Evolutionary conservation across 495 filamentous ascomycete genomes (phyloP).

Genomic region (Neurospora sp.): DNA sequence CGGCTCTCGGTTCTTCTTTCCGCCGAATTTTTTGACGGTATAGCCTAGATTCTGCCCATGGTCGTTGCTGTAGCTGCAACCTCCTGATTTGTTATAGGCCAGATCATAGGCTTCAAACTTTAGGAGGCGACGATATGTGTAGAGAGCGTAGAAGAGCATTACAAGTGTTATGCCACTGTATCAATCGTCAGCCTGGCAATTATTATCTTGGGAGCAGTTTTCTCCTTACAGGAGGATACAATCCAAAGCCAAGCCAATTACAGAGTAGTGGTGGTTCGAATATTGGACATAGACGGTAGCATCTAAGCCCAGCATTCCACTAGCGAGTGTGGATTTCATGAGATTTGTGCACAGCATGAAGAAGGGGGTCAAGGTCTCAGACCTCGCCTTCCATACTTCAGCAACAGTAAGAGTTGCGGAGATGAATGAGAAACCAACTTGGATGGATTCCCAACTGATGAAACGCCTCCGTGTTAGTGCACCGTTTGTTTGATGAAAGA

Average conservation of each 20-base stretch:
- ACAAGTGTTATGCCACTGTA: conserved; percentile 22
- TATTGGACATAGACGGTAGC: conserved; percentile 28
- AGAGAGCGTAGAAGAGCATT: conserved; percentile 29
- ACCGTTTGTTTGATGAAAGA: not conserved
- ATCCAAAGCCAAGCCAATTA: conserved; percentile 33
- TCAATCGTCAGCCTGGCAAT: not conserved
- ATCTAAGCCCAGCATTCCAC: conserved; percentile 35
- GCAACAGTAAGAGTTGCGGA: conserved; percentile 31
- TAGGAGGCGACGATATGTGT: conserved; percentile 29
- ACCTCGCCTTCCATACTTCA: conserved; percentile 29
- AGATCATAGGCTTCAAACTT: conserved; percentile 35
- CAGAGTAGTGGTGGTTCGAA: conserved; percentile 31
- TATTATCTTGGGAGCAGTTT: not conserved
- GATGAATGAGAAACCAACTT: conserved; percentile 31
- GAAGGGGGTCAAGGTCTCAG: conserved; percentile 36
- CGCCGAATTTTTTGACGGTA: conserved; percentile 6
- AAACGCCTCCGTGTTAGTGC: not conserved
- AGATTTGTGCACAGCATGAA: conserved; percentile 33
- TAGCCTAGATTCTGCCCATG: conserved; percentile 10
- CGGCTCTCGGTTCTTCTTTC: not conserved
- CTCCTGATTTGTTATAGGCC: not conserved
- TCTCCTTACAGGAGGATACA: conserved; percentile 24
- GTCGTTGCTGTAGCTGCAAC: conserved; percentile 11
- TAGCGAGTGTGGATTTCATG: conserved; percentile 31
- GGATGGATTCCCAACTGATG: conserved; percentile 36